These are phyloP conservation scores for Arthrobotrys sphaeroides DNA, from an alignment of 2,329 filamentous ascomycete species.

Conservation along the genomic window DNA sequence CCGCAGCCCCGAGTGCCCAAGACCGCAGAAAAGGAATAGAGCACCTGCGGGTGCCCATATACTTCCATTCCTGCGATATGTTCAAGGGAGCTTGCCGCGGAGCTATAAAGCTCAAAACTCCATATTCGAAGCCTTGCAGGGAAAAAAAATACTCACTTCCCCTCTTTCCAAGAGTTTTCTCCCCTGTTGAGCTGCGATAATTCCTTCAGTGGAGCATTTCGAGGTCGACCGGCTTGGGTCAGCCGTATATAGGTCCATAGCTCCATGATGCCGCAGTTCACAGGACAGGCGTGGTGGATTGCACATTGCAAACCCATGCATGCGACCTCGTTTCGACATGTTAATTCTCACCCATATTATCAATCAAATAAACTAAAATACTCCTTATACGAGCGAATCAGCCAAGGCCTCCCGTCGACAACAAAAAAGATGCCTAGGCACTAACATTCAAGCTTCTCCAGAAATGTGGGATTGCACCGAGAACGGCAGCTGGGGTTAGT, in stretches of 20 bases:
- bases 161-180: conserved; percentile 25
- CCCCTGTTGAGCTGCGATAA: not conserved
- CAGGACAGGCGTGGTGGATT: conserved; percentile 21
- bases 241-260: conserved; percentile 3
- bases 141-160: conserved; percentile 37
- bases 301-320: conserved; percentile 16
- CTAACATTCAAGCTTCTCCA: conserved; percentile 16
- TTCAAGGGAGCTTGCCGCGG: not conserved
- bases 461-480: conserved; percentile 10
- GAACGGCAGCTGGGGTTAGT: conserved; percentile 25
- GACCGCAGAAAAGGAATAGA: conserved; percentile 39
- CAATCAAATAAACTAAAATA: conserved; percentile 18
- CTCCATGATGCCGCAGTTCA: conserved; percentile 7
- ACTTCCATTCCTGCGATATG: conserved; percentile 19
- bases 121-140: not conserved
- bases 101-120: conserved; percentile 13
- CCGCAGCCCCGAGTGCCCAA: conserved; percentile 20
- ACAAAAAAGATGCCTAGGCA: conserved; percentile 39
- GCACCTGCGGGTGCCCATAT: conserved; percentile 4
- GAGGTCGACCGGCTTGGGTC: too few species aligned
- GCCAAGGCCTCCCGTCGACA: conserved; percentile 30
- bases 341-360: conserved; percentile 25
- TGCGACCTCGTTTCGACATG: conserved; percentile 16
- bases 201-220: conserved; percentile 16
- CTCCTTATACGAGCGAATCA: conserved; percentile 10